Evolutionary conservation across 148 eudicot genomes (phyloP), one percentile per base, ranked within the genome.

Genomic region (Amaranthus hypochondriacus): DNA sequence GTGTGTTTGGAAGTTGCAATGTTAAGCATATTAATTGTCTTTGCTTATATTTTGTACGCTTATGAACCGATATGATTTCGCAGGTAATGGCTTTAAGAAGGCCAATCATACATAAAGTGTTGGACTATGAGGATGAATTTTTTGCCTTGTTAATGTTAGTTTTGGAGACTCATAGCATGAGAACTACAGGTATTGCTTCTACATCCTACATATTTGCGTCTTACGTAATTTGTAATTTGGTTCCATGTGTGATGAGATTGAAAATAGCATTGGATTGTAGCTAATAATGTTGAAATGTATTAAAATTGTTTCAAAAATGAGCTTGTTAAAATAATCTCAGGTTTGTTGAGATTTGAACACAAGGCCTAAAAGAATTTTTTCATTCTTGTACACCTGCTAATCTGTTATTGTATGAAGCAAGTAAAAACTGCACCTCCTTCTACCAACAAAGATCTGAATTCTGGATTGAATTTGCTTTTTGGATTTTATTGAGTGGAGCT

Each of bases 111-210:
- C 98, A 94, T 64, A 94, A 81, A 81, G 82, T 94, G 44, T 81
- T 94, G 57, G 98, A 94, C 77, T 94, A 91, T 21, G 98, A 94
- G 84, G 96, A 94, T 69, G 98, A 94, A 81, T 94, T 88, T 78
- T 94, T 94, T 80, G 95, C 98, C 48, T 80, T 89, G 76, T 84
- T 94, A 71, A 94, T 87, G 89, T 89, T 94, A 44, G 83, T 94
- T 47, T 88, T 94, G 59, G 98, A 94, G 82, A 85, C 91, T 49
- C 98, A 94, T 77, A 94, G 98, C 80, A 81, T 94, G 56, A 88
- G 98, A 63, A 94, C 90, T 46, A 94, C 98, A 74, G 98, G 98
- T 93, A 66, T 21, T 50, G 3, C 50, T n/a, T 64, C 10, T 7
- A 18, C 54, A 18, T 63, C 56, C 14, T 62, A 21, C 11, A 59